Base-by-base conservation (phyloP, 495 filamentous ascomycete species). In the Sordaria brevicollis region DNA sequence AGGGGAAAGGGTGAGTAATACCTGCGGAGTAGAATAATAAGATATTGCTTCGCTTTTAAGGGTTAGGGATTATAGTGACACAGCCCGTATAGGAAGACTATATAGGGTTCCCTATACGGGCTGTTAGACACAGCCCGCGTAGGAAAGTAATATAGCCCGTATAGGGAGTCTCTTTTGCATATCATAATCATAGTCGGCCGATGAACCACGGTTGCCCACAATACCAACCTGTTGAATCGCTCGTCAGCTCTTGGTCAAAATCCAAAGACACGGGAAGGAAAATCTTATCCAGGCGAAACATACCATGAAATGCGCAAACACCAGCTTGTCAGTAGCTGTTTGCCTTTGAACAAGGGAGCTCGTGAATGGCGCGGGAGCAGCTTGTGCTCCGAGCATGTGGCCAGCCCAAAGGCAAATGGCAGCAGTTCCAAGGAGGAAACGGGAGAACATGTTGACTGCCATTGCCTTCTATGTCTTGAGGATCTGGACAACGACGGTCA, bases 241-340 rank as follows among this genome's bases (percentile, higher is more conserved):
- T 66, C 70, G 37, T 57, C n/a, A 68, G n/a, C 36, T 17, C 43
- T 8, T 25, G 21, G 43, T 11, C 19, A 7, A n/a, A 21, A 9
- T 19, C 21, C n/a, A 25, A 25, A 19, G 21, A 54, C 19, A 54
- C 25, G 21, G n/a, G 33, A 38, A 57, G 6, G 21, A 8, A 25
- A 39, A 13, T 10, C 25, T 39, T 39, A 1, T 17, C 38, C 6
- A 71, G n/a, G 35, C 35, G 66, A 8, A 5, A 37, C 83, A 70
- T 74, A 87, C 86, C 84, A 88, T 88, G 75, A 88, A 89, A 74
- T 89, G 87, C 69, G 79, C 81, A 73, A 89, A 88, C 6, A 88
- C 86, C 35, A 88, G 76, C 33, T 29, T 41, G 65, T 66, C 69
- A 37, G 21, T 19, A 54, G 36, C 35, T 19, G 68, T 34, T 33